A percentile compares a stretch with the other conserved stretches of the same genome.
Evolutionary conservation across 345 rosid species (phyloP).

Genomic region (Salix exigua): DNA sequence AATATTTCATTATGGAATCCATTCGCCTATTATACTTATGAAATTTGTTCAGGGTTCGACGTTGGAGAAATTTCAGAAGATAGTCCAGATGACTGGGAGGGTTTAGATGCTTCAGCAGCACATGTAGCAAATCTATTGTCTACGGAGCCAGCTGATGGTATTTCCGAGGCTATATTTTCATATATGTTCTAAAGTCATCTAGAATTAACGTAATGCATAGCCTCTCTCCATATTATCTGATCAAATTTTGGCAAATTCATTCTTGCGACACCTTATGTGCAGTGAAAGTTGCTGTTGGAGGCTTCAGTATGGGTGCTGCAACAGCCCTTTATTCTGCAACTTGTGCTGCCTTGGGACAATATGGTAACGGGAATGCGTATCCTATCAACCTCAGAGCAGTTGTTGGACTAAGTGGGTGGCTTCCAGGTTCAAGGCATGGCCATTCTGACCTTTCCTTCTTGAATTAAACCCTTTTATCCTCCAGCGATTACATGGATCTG

Average conservation of each 20-base stretch:
- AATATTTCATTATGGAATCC: background rate
- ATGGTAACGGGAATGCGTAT: constrained; percentile 21
- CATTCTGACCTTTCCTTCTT: background rate
- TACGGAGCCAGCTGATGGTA: constrained; percentile 34
- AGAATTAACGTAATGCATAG: background rate
- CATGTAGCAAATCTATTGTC: constrained; percentile 35
- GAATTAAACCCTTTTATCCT: background rate
- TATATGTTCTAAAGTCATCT: background rate
- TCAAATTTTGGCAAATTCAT: background rate
- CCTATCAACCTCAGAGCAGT: constrained; percentile 28
- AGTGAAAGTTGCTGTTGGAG: constrained; percentile 37
- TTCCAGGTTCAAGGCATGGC: constrained; percentile 25
- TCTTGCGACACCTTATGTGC: background rate
- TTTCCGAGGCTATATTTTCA: background rate
- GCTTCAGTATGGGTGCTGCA: constrained; percentile 37
- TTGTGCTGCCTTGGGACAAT: constrained; percentile 28
- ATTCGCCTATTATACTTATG: background rate
- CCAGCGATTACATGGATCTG: background rate
- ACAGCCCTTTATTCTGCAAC: constrained; percentile 32
- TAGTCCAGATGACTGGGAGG: constrained; percentile 31
- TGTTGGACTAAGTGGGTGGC: constrained; percentile 35
- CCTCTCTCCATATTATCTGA: background rate
- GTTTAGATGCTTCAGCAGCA: constrained; percentile 37
- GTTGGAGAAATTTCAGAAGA: constrained; percentile 30
- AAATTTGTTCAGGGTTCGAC: constrained; percentile 21